Conservation (phyloP, 139 green algal species). For the Haematococcus sp. region DNA sequence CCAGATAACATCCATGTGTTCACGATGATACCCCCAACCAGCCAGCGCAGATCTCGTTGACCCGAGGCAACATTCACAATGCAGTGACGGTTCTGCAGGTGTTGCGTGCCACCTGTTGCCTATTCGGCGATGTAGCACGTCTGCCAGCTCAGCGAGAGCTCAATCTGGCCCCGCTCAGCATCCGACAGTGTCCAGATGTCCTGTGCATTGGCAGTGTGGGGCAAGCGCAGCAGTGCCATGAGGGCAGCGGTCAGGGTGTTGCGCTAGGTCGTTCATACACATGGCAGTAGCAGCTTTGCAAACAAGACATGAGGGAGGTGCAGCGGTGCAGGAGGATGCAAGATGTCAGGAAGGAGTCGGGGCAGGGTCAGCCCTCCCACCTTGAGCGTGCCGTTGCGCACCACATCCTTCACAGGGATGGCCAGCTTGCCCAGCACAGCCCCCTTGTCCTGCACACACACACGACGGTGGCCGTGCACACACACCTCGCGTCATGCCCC, state of each 20-base stretch:
- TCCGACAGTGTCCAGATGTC: slow-evolving; percentile 11
- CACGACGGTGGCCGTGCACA: too few species aligned
- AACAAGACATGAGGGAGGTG: background rate
- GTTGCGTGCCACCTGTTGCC: too few species aligned
- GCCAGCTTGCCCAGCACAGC: slow-evolving; percentile 47
- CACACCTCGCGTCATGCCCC: too few species aligned
- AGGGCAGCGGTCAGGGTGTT: background rate
- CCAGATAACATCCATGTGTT: too few species aligned
- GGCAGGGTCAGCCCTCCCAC: slow-evolving; percentile 29
- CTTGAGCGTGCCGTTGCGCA: slow-evolving; percentile 56
- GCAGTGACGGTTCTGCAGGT: too few species aligned
- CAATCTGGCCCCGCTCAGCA: slow-evolving; percentile 36
- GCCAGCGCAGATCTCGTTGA: too few species aligned
- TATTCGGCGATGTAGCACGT: too few species aligned
- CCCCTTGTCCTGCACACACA: slow-evolving; percentile 32
- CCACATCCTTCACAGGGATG: slow-evolving; percentile 56
- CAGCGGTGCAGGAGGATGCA: too few species aligned
- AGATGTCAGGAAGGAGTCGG: too few species aligned
- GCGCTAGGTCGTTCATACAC: background rate
- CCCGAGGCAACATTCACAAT: too few species aligned
- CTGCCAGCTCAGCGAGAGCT: slow-evolving; percentile 38
- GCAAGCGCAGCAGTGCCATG: background rate
- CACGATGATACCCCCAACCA: too few species aligned
- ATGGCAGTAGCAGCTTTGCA: background rate
- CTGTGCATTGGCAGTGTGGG: background rate